Conservation (phyloP, 371 early-diverging fungal genomes). For the Saksenaea vasiformis region DNA sequence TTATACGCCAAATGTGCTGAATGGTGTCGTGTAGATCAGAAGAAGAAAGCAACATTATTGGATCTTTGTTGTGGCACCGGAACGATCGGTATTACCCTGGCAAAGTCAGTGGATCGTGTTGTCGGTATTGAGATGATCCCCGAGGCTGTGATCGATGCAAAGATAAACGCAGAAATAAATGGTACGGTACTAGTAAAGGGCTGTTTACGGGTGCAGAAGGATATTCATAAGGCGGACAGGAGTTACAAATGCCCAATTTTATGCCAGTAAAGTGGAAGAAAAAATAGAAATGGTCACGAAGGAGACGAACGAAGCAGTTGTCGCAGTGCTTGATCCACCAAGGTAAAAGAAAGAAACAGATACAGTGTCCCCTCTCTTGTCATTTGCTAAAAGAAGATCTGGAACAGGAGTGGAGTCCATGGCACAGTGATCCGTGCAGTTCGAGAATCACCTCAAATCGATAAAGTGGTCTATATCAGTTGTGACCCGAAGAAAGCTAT, state of each 20-base stretch:
- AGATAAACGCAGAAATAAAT: slow-evolving; percentile 69
- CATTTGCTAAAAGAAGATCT: neutral
- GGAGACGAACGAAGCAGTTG: slow-evolving; percentile 39
- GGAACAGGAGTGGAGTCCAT: slow-evolving; percentile 59
- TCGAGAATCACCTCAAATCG: slow-evolving; percentile 55
- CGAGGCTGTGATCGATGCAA: slow-evolving; percentile 78
- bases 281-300: slow-evolving; percentile 48
- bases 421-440: slow-evolving; percentile 66
- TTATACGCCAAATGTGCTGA: slow-evolving; percentile 58
- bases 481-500: slow-evolving; percentile 71
- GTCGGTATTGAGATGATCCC: slow-evolving; percentile 78
- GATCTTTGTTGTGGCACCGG: slow-evolving; percentile 92
- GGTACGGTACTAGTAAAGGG: slow-evolving; percentile 31
- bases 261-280: slow-evolving; percentile 68
- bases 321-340: slow-evolving; percentile 83
- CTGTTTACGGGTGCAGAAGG: slow-evolving; percentile 6
- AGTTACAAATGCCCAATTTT: slow-evolving; percentile 59
- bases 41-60: slow-evolving; percentile 52
- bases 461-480: slow-evolving; percentile 71
- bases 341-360: slow-evolving; percentile 44
- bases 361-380: neutral
- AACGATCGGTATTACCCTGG: slow-evolving; percentile 84
- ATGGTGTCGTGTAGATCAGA: slow-evolving; percentile 40
- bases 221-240: slow-evolving; percentile 23
- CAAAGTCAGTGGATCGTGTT: slow-evolving; percentile 65